Conservation (phyloP, 345 rosid species). For the Aquilaria yunnanensis region DNA sequence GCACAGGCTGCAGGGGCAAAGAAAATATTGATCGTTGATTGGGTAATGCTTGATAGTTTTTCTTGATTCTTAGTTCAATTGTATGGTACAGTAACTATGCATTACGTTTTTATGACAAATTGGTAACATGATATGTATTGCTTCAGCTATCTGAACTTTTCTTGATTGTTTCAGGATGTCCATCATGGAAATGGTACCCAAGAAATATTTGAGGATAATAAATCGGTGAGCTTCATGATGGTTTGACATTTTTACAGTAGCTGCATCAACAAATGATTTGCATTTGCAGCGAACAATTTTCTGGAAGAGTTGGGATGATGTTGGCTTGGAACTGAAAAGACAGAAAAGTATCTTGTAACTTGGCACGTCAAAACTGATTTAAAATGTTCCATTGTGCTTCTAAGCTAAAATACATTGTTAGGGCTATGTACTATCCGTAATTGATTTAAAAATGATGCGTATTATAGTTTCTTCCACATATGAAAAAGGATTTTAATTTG, state of each 20-base stretch:
- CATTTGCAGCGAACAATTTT: conserved; percentile 8
- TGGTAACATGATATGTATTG: not conserved
- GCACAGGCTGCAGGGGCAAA: conserved; percentile 90
- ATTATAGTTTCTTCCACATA: not conserved
- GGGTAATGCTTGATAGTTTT: conserved; percentile 48
- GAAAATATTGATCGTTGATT: conserved; percentile 91
- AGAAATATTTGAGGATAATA: conserved; percentile 83
- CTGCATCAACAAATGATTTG: not conserved
- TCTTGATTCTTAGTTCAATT: conserved; percentile 15
- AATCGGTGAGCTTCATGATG: conserved; percentile 58
- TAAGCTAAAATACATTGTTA: too few species aligned
- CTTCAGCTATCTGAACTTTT: not conserved
- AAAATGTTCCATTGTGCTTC: too few species aligned
- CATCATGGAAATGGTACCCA: conserved; percentile 99
- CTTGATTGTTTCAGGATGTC: conserved; percentile 65
- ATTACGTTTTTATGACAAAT: not conserved
- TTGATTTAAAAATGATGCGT: too few species aligned
- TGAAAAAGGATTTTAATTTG: not conserved
- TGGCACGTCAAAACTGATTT: conserved; percentile 2
- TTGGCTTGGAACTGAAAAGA: conserved; percentile 7
- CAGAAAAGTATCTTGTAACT: too few species aligned
- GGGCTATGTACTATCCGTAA: too few species aligned
- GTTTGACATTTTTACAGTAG: not conserved
- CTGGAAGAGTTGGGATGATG: conserved; percentile 11
- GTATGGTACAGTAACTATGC: not conserved